These are phyloP conservation scores for Citrus glauca DNA, from an alignment of 345 rosid species.

Conservation along the genomic window DNA sequence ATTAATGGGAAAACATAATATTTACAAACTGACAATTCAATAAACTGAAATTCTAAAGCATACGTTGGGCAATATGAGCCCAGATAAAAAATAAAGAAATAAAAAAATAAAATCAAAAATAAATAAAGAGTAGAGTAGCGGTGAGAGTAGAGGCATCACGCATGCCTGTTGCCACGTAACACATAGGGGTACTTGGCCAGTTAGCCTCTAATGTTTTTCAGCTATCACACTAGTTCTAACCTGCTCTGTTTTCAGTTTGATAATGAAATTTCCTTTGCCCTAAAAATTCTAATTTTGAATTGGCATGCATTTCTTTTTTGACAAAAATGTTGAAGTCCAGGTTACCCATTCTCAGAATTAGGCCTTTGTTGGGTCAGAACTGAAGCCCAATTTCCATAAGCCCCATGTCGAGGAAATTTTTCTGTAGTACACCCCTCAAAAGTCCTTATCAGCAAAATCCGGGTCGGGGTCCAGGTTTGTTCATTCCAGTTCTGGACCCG, in stretches of 20 bases:
- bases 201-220: neutral
- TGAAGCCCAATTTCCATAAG: too few relatives aligned
- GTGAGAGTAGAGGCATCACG: neutral
- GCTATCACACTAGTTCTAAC: neutral
- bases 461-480: too few relatives aligned
- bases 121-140: neutral
- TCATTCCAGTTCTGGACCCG: too few relatives aligned
- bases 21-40: neutral
- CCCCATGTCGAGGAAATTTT: accelerated
- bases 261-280: neutral
- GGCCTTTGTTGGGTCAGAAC: too few relatives aligned
- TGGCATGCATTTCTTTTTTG: neutral
- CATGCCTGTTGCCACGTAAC: neutral
- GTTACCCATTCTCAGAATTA: neutral
- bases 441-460: too few relatives aligned
- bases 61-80: too few relatives aligned
- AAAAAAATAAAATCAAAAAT: neutral
- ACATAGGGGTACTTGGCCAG: too few relatives aligned
- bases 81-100: too few relatives aligned
- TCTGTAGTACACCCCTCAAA: too few relatives aligned
- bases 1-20: neutral
- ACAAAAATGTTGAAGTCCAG: neutral
- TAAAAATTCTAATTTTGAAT: neutral
- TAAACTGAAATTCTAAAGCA: neutral
- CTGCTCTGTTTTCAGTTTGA: neutral